Evolutionary conservation across 257 asterid genomes (phyloP).

Genomic region (Scutellaria barbata): DNA sequence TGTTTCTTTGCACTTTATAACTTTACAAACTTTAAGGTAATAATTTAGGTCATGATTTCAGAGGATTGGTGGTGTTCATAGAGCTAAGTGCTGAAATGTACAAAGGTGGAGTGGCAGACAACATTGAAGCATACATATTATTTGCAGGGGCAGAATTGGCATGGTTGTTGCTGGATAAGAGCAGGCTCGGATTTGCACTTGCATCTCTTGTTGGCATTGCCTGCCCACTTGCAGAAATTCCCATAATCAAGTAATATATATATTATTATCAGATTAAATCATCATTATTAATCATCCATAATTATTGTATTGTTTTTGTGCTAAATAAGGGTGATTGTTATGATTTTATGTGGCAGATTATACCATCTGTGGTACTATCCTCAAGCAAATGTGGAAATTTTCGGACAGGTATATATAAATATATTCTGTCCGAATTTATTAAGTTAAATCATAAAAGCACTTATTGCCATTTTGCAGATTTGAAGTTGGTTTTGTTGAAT

Average conservation of each 20-base stretch:
- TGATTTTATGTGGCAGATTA: conserved; percentile 44
- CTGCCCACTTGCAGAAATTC: conserved; percentile 79
- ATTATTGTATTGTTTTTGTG: neutral
- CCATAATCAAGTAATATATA: conserved; percentile 61
- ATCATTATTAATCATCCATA: neutral
- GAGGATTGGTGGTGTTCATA: conserved; percentile 61
- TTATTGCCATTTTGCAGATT: neutral
- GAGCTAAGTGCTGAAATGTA: conserved; percentile 77
- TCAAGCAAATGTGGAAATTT: conserved; percentile 61
- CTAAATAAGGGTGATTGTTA: no score
- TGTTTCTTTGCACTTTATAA: neutral
- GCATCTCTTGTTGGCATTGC: conserved; percentile 65
- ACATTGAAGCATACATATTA: conserved; percentile 63
- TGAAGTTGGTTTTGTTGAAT: conserved; percentile 13
- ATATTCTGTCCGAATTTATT: no score
- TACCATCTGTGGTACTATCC: conserved; percentile 83
- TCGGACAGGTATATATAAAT: conserved; percentile 74
- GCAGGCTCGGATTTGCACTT: conserved; percentile 61
- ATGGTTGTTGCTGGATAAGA: conserved; percentile 66
- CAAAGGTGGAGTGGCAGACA: conserved; percentile 68
- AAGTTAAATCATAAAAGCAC: neutral
- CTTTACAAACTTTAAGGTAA: no score
- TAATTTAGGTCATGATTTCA: conserved; percentile 27
- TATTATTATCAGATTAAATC: neutral
- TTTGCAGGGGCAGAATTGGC: conserved; percentile 66